phyloP scores from a whole-genome alignment of 768 basidiomycete species.

The Hebeloma cylindrosporum region DNA sequence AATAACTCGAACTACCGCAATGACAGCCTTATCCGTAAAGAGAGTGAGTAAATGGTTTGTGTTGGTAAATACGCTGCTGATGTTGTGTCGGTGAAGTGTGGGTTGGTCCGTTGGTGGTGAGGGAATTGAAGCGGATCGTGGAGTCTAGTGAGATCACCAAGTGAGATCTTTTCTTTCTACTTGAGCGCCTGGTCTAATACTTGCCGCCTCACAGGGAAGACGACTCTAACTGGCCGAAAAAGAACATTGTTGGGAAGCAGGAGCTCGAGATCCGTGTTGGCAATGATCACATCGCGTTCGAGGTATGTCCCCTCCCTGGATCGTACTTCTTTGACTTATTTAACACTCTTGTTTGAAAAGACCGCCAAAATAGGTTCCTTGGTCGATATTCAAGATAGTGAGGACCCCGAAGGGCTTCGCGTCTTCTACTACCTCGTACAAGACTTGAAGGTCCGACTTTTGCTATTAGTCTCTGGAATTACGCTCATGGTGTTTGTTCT shows the following conservation, averaged over 20 bases:
- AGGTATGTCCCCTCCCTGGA: slow-evolving; percentile 52
- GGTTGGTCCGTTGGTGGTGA: slow-evolving; percentile 88
- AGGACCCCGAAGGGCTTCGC: slow-evolving; percentile 95
- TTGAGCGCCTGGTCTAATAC: neutral
- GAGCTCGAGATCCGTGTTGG: slow-evolving; percentile 95
- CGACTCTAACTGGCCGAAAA: slow-evolving; percentile 98
- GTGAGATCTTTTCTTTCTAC: slow-evolving; percentile 41
- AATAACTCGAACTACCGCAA: slow-evolving; percentile 99
- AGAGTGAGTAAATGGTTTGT: slow-evolving; percentile 62
- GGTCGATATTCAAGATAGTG: slow-evolving; percentile 94
- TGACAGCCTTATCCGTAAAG: slow-evolving; percentile 97
- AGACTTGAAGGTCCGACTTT: slow-evolving; percentile 78
- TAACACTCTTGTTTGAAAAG: slow-evolving; percentile 38
- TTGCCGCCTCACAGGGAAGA: slow-evolving; percentile 71
- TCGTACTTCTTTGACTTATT: neutral
- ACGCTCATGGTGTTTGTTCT: no score
- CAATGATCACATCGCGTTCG: slow-evolving; percentile 95
- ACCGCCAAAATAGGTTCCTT: slow-evolving; percentile 98
- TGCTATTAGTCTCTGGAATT: neutral
- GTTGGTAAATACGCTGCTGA: slow-evolving; percentile 2
- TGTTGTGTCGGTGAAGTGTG: slow-evolving; percentile 67
- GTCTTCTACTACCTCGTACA: slow-evolving; percentile 99
- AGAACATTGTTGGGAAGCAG: slow-evolving; percentile 98
- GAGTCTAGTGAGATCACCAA: slow-evolving; percentile 93
- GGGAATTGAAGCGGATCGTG: slow-evolving; percentile 93